Conservation (phyloP, 2,329 filamentous ascomycete genomes). For the Volutella citrinella region DNA sequence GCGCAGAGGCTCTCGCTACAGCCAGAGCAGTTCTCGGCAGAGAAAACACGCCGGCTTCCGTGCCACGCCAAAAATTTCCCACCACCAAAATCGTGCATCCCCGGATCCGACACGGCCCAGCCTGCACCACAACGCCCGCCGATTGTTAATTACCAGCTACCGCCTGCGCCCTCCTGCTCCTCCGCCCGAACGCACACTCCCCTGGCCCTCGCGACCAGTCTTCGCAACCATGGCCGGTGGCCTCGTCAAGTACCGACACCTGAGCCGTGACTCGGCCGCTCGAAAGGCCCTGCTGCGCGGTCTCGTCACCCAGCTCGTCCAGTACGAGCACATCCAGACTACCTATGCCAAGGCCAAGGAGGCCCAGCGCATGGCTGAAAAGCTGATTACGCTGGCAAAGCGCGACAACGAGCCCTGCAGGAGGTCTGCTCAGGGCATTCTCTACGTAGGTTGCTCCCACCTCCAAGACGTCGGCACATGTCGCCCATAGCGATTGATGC, state of each 20-base stretch:
- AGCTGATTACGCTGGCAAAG: slow-evolving; percentile 91
- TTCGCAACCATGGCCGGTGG: slow-evolving; percentile 76
- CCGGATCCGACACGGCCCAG: slow-evolving; percentile 14
- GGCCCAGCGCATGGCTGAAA: slow-evolving; percentile 88
- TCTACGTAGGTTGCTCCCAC: slow-evolving; percentile 67
- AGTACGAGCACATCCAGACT: slow-evolving; percentile 89
- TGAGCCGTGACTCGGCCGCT: slow-evolving; percentile 82
- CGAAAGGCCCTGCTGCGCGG: slow-evolving; percentile 91
- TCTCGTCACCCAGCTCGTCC: slow-evolving; percentile 89
- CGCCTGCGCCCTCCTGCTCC: not conserved
- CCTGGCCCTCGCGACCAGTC: too few species aligned
- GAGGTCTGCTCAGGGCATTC: slow-evolving; percentile 71
- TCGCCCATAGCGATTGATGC: too few species aligned
- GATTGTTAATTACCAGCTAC: slow-evolving; percentile 1
- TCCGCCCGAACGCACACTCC: slow-evolving; percentile 8
- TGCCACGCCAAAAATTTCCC: slow-evolving; percentile 31
- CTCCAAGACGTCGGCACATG: too few species aligned
- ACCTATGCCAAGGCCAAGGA: slow-evolving; percentile 98
- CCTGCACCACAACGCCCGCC: slow-evolving; percentile 3
- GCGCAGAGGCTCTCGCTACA: slow-evolving; percentile 20
- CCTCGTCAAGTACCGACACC: slow-evolving; percentile 81
- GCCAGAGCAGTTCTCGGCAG: slow-evolving; percentile 19
- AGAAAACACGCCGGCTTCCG: slow-evolving; percentile 28
- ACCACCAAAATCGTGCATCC: slow-evolving; percentile 20
- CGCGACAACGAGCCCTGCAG: slow-evolving; percentile 81